Percentiles rank a stretch among this genome's conserved stretches.
Evolutionary conservation across 148 eudicot species (phyloP).

Genomic region (Limonium bicolor): DNA sequence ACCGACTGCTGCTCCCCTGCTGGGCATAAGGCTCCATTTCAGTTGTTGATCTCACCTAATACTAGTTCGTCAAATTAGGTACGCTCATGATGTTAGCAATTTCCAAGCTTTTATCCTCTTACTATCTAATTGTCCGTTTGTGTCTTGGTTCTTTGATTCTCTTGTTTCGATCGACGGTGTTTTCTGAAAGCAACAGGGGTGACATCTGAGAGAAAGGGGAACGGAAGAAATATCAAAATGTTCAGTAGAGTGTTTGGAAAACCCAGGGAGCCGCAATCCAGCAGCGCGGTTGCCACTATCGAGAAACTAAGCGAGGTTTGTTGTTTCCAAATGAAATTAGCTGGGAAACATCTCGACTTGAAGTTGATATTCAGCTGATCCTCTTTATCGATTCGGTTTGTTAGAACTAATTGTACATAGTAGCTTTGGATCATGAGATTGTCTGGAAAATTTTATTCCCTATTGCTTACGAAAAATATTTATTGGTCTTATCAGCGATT

Average conservation of each 20-base stretch:
- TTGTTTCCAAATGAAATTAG: neutral
- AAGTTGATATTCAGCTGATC: neutral
- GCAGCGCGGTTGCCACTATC: constrained; percentile 5
- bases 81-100: neutral
- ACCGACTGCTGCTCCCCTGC: too few relatives aligned
- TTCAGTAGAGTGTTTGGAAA: constrained; percentile 3
- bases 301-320: constrained; percentile 5
- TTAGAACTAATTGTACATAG: neutral
- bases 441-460: too few relatives aligned
- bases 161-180: neutral
- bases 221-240: constrained; percentile 1
- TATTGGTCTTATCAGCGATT: too few relatives aligned
- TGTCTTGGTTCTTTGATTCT: neutral
- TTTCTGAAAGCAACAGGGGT: neutral
- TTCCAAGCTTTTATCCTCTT: neutral
- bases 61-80: constrained; percentile 2
- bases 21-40: too few relatives aligned
- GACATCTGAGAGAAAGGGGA: too few relatives aligned
- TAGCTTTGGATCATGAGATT: too few relatives aligned
- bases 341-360: neutral
- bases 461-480: too few relatives aligned
- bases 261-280: neutral
- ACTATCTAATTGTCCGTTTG: neutral
- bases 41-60: too few relatives aligned
- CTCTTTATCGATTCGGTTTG: neutral